Conservation (phyloP, 768 basidiomycete species). For the Agrocybe pediades region DNA sequence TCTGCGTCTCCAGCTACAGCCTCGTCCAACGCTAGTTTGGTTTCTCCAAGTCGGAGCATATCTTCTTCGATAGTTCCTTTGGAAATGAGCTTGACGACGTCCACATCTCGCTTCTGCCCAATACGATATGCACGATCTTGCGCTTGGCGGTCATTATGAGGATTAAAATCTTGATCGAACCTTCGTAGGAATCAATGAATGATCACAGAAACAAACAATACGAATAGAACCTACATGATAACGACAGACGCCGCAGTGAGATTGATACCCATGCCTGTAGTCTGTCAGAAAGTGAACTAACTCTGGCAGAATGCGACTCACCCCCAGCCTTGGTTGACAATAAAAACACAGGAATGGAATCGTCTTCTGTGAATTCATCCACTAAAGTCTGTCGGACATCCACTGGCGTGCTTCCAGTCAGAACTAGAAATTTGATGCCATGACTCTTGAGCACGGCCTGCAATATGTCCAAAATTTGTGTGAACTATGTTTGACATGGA, state of each 20-base stretch:
- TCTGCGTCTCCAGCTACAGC: conserved; percentile 87
- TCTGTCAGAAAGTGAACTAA: not conserved
- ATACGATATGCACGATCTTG: conserved; percentile 98
- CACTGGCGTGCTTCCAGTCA: conserved; percentile 94
- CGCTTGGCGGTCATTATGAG: conserved; percentile 96
- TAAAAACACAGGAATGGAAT: conserved; percentile 84
- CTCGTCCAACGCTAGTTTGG: conserved; percentile 90
- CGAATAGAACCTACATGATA: conserved; percentile 62
- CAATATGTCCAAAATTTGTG: conserved; percentile 93
- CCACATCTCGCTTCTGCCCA: conserved; percentile 91
- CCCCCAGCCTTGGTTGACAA: conserved; percentile 91
- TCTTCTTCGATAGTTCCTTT: conserved; percentile 95
- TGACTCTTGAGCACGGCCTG: conserved; percentile 77
- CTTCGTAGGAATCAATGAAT: too few species aligned
- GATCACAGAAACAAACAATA: not conserved
- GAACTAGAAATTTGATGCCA: conserved; percentile 72
- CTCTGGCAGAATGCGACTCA: conserved; percentile 16
- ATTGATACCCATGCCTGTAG: conserved; percentile 87
- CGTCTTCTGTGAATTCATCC: conserved; percentile 92
- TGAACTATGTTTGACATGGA: conserved; percentile 60
- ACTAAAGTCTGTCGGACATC: conserved; percentile 92
- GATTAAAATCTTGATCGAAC: conserved; percentile 99
- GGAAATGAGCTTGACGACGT: conserved; percentile 92
- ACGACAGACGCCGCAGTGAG: conserved; percentile 95
- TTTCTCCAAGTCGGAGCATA: conserved; percentile 86